Base-by-base conservation (phyloP, 306 rosid species). In the Vigna mungo region DNA sequence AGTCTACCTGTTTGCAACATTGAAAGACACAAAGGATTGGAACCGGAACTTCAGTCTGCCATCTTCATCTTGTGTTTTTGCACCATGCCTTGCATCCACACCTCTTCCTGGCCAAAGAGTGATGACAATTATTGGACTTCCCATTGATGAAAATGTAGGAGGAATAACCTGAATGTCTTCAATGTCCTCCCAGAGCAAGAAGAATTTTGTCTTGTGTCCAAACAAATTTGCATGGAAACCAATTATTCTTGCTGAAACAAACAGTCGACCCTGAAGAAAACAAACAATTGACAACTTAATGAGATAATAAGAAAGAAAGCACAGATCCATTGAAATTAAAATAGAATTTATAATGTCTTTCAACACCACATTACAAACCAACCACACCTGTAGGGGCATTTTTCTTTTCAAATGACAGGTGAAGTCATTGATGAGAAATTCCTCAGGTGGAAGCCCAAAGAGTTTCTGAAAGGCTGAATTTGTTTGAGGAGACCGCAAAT, bases 11-110 rank as follows among this genome's bases (percentile, higher is more conserved):
- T 92, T 72, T 9, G 99, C 99, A 53, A 89, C 90, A 84, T 86
- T 90, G 87, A 88, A 91, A 47, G 98, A 96, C 72, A 96, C 99
- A 76, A 96, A 96, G 70, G 99, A 96, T 85, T 96, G 99, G 83
- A 89, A 92, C 74, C 86, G 87, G 83, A 88, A 96, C 89, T 96
- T 91, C 71, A 96, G 96, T 80, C 99, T 90, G 87, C 99, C 99
- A 72, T 86, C 92, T 74, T 80, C 93, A 83, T 92, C 99, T 80
- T 84, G 90, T 12, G 86, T 82, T 86, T 86, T 96, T 43, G 99
- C 99, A 58, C 99, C 95, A 69, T 89, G 95, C 86, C 51, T 89
- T 64, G 99, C 98, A 76, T 96, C 99, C 85, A 78, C 80, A 25
- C 98, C 99, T 84, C 94, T 88, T 71, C 99, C 96, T 13, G 64